Conservation (phyloP, 176 grass and related monocot species). For the Stipa capillata region DNA sequence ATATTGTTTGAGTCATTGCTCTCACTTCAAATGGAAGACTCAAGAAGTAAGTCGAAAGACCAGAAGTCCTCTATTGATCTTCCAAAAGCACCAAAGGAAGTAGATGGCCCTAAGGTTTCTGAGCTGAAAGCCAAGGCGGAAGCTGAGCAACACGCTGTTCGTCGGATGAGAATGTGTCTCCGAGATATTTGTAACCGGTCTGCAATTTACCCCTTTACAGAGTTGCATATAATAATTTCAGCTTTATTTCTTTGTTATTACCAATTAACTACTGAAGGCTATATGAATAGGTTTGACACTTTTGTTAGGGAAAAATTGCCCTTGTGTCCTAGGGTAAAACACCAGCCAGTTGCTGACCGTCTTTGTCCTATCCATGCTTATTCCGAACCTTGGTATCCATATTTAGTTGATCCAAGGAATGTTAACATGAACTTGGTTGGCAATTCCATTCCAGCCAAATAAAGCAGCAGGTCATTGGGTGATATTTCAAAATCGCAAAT, state of each 20-base stretch:
- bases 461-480: not conserved
- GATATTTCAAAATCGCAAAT: conserved; percentile 5
- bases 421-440: not conserved
- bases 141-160: conserved; percentile 81
- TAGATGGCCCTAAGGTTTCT: conserved; percentile 53
- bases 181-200: conserved; percentile 86
- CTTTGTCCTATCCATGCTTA: not conserved
- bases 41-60: conserved; percentile 56
- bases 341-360: not conserved
- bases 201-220: conserved; percentile 7
- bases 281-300: not conserved
- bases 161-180: conserved; percentile 84
- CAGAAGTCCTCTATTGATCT: conserved; percentile 53
- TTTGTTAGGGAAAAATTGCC: not conserved
- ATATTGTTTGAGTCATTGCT: conserved; percentile 58
- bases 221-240: not conserved
- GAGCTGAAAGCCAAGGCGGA: conserved; percentile 76
- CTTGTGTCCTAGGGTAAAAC: not conserved
- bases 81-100: conserved; percentile 76
- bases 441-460: not conserved
- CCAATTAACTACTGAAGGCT: not conserved
- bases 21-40: conserved; percentile 63
- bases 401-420: not conserved
- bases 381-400: not conserved
- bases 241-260: not conserved